A percentile compares a stretch with the other conserved stretches of the same genome.
Evolutionary conservation across 1,139 yeast genomes (phyloP).

Genomic region (Suhomyces atakaporum): DNA sequence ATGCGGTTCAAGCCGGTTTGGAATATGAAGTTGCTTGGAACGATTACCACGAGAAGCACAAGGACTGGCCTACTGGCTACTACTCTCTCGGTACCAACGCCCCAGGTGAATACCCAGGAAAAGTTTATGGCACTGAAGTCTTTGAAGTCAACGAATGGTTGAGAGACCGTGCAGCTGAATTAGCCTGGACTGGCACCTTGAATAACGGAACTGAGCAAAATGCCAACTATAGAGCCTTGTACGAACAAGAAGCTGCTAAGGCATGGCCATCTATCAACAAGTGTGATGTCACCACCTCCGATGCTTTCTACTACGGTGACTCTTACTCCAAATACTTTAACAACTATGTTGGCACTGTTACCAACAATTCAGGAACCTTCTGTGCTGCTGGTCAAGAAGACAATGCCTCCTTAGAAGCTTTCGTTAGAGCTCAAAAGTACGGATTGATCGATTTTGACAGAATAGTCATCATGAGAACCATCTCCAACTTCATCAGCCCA

Average conservation of each 20-base stretch:
- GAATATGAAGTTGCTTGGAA: conserved; percentile 55
- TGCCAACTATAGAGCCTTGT: conserved; percentile 48
- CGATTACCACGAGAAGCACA: conserved; percentile 49
- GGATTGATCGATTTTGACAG: conserved; percentile 61
- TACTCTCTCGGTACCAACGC: conserved; percentile 55
- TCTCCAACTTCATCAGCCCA: conserved; percentile 62
- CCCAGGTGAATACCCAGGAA: conserved; percentile 54
- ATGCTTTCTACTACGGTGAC: conserved; percentile 60
- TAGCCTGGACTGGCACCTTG: conserved; percentile 49
- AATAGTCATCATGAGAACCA: conserved; percentile 62
- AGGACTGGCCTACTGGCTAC: conserved; percentile 64
- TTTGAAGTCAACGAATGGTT: conserved; percentile 62
- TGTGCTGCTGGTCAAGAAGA: conserved; percentile 71
- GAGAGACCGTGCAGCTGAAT: conserved; percentile 57
- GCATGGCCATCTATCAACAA: conserved; percentile 49
- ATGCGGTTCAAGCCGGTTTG: conserved; percentile 62
- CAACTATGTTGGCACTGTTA: conserved; percentile 48
- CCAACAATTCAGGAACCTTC: conserved; percentile 62
- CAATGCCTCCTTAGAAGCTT: conserved; percentile 63
- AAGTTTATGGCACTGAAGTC: conserved; percentile 67
- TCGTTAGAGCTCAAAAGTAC: conserved; percentile 53
- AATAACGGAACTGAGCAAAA: conserved; percentile 49
- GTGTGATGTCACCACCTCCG: conserved; percentile 65
- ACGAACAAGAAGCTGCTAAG: conserved; percentile 52
- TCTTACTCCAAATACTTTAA: conserved; percentile 52